These are phyloP conservation scores for Cercospora citrullina DNA, from an alignment of 2,329 filamentous ascomycete genomes.

Conservation along the genomic window DNA sequence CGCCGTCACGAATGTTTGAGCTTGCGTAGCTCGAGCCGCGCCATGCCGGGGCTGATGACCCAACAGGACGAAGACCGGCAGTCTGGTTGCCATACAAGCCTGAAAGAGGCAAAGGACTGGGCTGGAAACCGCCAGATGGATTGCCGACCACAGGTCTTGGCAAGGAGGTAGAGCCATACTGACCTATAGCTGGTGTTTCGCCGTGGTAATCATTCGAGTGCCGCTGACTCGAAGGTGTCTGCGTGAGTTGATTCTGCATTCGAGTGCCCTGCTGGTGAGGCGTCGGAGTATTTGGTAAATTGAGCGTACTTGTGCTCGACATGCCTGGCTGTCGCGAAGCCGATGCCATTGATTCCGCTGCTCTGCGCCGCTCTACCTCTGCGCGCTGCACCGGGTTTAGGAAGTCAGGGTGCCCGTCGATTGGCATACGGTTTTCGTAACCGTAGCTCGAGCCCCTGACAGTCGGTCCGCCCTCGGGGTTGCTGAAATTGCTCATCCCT, in stretches of 20 bases:
- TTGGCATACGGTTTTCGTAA: background rate
- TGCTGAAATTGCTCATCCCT: background rate
- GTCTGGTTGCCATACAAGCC: background rate
- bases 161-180: background rate
- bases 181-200: background rate
- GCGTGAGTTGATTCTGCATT: background rate
- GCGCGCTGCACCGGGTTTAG: background rate
- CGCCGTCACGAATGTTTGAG: background rate
- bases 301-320: background rate
- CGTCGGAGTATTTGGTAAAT: background rate
- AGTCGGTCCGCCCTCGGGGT: background rate
- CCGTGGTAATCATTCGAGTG: background rate
- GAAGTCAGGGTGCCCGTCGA: background rate
- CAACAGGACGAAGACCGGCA: background rate
- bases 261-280: background rate
- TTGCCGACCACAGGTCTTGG: background rate
- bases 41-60: background rate
- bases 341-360: background rate
- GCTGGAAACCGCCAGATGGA: background rate
- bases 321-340: background rate
- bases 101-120: background rate
- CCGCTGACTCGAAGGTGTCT: background rate
- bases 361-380: background rate
- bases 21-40: background rate
- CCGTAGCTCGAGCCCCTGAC: background rate